Base-by-base conservation (phyloP, 1,284 basidiomycete species). In the Ustilago sp. region DNA sequence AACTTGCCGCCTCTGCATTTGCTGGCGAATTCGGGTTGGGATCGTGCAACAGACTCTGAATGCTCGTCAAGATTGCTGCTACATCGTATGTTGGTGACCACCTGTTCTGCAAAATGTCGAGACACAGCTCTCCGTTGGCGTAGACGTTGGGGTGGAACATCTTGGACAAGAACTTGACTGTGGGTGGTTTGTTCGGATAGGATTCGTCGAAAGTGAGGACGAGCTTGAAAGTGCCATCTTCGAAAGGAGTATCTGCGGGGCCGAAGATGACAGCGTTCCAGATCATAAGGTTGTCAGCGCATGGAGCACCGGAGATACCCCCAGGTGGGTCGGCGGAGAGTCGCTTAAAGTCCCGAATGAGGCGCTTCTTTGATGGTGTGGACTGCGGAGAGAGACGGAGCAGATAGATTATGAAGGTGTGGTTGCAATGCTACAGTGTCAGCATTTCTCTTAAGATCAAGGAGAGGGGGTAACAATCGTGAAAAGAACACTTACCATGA, bases 101-200 rank as follows among this genome's bases (percentile, higher is more conserved):
- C 34, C 96, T 90, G 86, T 99, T 99, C 88, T 99, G 96, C 39
- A 99, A 89, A 82, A 98, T 99, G 87, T 98, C 96, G 54, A 99
- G 90, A 87, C 96, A 99, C 59, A 99, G 91, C 86, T 98, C 96
- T 72, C 96, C 96, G 82, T 98, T 98, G 59, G 93, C 93, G 87
- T 98, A 99, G 15, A 99, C 95, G 88, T 98, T 99, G 0, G 96
- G 96, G 86, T 99, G 96, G 88, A 98, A 98, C 95, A 98, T 98
- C 75, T 94, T 92, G 53, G 93, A 94, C 32, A 98, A 90, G 89
- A 99, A 99, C 86, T 96, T 95, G 81, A 98, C 96, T 2, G 93
- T 93, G 6, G 96, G 96, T 0, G 96, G 94, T 86, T 98, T 98
- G 89, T 98, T 98, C 17, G 96, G 96, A 87, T 99, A 98, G 3